Conservation (phyloP, 768 basidiomycete species). For the Gelatoporia subvermispora region DNA sequence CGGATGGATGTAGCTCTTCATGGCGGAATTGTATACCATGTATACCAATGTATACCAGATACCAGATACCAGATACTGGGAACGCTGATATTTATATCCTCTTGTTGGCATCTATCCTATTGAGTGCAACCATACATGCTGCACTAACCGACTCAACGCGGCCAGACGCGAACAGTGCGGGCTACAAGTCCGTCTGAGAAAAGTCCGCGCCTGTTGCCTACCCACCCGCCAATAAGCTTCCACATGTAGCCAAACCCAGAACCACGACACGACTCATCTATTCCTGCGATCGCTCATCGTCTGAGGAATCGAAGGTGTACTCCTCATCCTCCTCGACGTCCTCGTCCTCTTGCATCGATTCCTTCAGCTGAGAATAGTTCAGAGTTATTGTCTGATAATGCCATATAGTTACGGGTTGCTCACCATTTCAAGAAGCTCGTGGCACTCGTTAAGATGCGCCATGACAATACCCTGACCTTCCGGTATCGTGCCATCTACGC, state of each 20-base stretch:
- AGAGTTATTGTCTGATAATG: not conserved
- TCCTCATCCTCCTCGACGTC: constrained; percentile 28
- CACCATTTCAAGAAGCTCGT: constrained; percentile 94
- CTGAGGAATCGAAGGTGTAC: constrained; percentile 7
- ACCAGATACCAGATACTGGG: too few species aligned
- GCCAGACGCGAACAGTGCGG: too few species aligned
- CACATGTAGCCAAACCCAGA: not conserved
- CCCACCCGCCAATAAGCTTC: not conserved
- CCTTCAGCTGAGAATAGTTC: constrained; percentile 53
- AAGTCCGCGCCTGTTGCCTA: too few species aligned
- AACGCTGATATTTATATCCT: too few species aligned
- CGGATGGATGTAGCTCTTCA: too few species aligned
- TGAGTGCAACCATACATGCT: too few species aligned
- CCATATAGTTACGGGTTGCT: constrained; percentile 14
- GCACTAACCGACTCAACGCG: too few species aligned
- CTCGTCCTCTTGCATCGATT: constrained; percentile 73
- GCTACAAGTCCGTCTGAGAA: too few species aligned
- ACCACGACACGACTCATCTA: not conserved
- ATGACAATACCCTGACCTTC: constrained; percentile 96
- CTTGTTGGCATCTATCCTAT: too few species aligned
- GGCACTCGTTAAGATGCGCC: constrained; percentile 94
- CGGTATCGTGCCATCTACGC: constrained; percentile 82
- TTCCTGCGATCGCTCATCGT: constrained; percentile 2
- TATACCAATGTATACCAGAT: too few species aligned
- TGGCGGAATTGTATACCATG: too few species aligned